phyloP scores from a whole-genome alignment of 306 rosid species.

The Medicago ruthenica region DNA sequence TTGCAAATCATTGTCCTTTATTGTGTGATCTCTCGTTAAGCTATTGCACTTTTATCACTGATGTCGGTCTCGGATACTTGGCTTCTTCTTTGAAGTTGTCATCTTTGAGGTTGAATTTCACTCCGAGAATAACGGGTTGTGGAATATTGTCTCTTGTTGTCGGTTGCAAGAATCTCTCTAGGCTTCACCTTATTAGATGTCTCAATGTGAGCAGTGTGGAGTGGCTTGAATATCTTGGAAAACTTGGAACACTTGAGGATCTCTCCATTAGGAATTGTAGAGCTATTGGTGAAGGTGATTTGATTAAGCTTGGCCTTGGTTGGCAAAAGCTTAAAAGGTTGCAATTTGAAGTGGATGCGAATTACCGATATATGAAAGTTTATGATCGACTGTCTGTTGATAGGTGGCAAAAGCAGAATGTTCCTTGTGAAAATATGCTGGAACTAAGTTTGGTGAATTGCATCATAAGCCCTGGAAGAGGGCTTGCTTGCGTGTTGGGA shows the following conservation, averaged over 20 bases:
- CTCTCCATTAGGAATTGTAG: conserved; percentile 63
- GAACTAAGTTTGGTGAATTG: conserved; percentile 86
- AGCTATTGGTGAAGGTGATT: conserved; percentile 66
- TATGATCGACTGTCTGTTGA: conserved; percentile 82
- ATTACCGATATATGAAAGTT: conserved; percentile 88
- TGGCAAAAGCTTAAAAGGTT: conserved; percentile 74
- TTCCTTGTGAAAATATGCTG: conserved; percentile 72
- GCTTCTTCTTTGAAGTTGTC: conserved; percentile 70
- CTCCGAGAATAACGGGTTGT: conserved; percentile 80
- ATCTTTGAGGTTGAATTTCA: conserved; percentile 78
- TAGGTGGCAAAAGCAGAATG: conserved; percentile 83
- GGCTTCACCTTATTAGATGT: conserved; percentile 86
- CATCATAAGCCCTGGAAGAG: conserved; percentile 92
- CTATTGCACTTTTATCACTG: conserved; percentile 83
- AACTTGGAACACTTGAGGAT: conserved; percentile 56
- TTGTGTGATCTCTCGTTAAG: conserved; percentile 71
- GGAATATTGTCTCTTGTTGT: conserved; percentile 83
- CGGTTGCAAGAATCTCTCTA: conserved; percentile 72
- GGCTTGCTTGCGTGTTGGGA: conserved; percentile 83
- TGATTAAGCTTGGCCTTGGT: conserved; percentile 68
- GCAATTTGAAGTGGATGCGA: conserved; percentile 89
- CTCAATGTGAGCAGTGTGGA: conserved; percentile 74
- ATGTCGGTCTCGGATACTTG: conserved; percentile 75
- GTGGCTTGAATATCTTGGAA: conserved; percentile 72
- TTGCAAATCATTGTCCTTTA: conserved; percentile 63